These are phyloP conservation scores for Penicillium italicum DNA, from an alignment of 2,329 filamentous ascomycete species.

Conservation along the genomic window DNA sequence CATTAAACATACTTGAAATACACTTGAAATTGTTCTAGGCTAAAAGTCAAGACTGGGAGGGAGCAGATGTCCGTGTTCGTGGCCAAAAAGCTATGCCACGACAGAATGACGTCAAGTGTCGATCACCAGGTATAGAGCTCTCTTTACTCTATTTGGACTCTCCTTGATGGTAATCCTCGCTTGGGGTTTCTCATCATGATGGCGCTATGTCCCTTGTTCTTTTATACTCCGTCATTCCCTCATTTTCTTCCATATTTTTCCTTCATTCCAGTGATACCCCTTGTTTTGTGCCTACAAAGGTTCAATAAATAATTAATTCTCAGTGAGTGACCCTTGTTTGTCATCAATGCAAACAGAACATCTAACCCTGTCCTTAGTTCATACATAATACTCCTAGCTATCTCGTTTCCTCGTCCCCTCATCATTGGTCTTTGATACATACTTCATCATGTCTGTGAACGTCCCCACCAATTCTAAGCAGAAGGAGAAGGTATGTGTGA, in stretches of 20 bases:
- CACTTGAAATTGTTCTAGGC: not conserved
- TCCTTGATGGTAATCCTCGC: too few relatives aligned
- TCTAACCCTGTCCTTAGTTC: constrained; percentile 9
- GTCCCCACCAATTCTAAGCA: constrained; percentile 67
- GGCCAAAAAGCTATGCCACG: not conserved
- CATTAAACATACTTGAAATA: too few relatives aligned
- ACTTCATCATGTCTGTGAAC: constrained; percentile 56
- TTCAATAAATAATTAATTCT: constrained; percentile 18
- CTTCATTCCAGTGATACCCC: constrained; percentile 28
- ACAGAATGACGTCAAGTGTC: constrained; percentile 8
- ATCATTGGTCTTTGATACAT: constrained; percentile 1
- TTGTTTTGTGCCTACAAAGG: constrained; percentile 9
- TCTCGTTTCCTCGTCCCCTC: not conserved
- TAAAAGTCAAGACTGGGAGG: not conserved
- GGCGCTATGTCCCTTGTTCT: constrained; percentile 4
- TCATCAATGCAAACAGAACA: constrained; percentile 6
- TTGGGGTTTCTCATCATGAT: constrained; percentile 9
- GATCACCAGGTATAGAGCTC: not conserved
- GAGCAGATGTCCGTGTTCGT: constrained; percentile 5
- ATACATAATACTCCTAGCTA: constrained; percentile 10
- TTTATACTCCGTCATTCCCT: constrained; percentile 16
- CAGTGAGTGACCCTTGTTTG: constrained; percentile 14
- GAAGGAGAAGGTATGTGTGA: constrained; percentile 63
- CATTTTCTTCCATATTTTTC: constrained; percentile 12
- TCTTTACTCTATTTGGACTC: too few relatives aligned